Conservation (phyloP, 2,329 filamentous ascomycete species). For the Purpureocillium lavendulum region DNA sequence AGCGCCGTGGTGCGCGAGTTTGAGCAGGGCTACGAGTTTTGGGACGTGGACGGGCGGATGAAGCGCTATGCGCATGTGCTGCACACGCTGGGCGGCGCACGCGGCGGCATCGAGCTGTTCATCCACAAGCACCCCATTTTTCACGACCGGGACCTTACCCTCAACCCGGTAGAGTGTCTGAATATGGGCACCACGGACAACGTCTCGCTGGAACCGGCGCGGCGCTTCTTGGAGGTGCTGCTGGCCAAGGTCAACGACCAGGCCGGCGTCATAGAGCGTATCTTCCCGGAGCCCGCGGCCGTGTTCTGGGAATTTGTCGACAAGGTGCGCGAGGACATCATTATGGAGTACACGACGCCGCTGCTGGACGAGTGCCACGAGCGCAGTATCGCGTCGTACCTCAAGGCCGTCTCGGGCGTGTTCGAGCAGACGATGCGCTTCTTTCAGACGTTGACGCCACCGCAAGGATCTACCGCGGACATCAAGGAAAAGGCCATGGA, state of each 20-base stretch:
- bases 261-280: constrained; percentile 66
- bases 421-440: constrained; percentile 83
- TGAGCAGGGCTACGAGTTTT: constrained; percentile 80
- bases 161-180: constrained; percentile 72
- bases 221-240: constrained; percentile 70
- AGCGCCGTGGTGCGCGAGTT: constrained; percentile 87
- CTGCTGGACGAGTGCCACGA: constrained; percentile 84
- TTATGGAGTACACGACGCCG: constrained; percentile 77
- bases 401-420: constrained; percentile 78
- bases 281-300: constrained; percentile 64
- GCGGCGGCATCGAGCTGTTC: constrained; percentile 73
- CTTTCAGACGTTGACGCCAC: constrained; percentile 59
- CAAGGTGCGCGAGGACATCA: constrained; percentile 73
- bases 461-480: constrained; percentile 51
- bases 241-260: constrained; percentile 76
- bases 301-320: constrained; percentile 75
- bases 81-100: constrained; percentile 71
- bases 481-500: constrained; percentile 58
- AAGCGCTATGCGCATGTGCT: constrained; percentile 81
- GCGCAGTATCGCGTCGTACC: constrained; percentile 64
- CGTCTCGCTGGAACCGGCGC: constrained; percentile 71
- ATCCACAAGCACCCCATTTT: constrained; percentile 84
- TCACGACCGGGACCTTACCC: constrained; percentile 57
- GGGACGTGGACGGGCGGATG: constrained; percentile 86
- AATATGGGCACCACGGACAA: constrained; percentile 56